Evolutionary conservation across 371 early-diverging fungal genomes (phyloP).

Genomic region (Circinella minor): DNA sequence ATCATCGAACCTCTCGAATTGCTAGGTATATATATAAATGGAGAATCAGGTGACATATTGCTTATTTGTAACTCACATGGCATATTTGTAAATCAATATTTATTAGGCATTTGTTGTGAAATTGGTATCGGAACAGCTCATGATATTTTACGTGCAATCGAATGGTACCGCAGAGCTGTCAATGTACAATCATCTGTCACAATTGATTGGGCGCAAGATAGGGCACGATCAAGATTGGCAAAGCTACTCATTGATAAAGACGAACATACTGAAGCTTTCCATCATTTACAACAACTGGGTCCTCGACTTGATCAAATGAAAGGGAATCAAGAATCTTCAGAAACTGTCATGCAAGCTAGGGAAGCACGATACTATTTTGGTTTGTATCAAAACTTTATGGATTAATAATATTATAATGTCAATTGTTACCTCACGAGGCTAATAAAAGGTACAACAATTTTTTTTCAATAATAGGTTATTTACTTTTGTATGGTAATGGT

Average conservation of each 20-base stretch:
- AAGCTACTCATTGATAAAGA: conserved; percentile 22
- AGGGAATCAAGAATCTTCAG: conserved; percentile 24
- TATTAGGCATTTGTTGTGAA: conserved; percentile 27
- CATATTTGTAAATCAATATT: not conserved
- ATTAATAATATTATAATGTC: too few species aligned
- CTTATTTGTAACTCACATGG: not conserved
- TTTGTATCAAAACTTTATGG: not conserved
- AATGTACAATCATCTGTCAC: not conserved
- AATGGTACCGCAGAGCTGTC: conserved; percentile 12
- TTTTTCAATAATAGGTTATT: conserved; percentile 17
- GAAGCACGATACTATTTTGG: conserved; percentile 39
- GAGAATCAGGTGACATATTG: too few species aligned
- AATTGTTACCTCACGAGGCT: too few species aligned
- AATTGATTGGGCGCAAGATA: conserved; percentile 32
- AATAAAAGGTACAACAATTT: not conserved
- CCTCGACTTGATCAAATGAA: conserved; percentile 29
- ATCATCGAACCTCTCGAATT: conserved; percentile 22
- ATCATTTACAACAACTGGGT: conserved; percentile 13
- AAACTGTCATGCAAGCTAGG: conserved; percentile 36
- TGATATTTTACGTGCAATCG: conserved; percentile 13
- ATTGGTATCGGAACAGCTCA: conserved; percentile 18
- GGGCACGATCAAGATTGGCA: conserved; percentile 33
- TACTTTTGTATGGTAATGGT: conserved; percentile 18
- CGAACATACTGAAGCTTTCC: conserved; percentile 23
- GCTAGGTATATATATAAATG: conserved; percentile 18